Evolutionary conservation across 176 grass and related monocot genomes (phyloP).

Genomic region (Raddia guianensis): DNA sequence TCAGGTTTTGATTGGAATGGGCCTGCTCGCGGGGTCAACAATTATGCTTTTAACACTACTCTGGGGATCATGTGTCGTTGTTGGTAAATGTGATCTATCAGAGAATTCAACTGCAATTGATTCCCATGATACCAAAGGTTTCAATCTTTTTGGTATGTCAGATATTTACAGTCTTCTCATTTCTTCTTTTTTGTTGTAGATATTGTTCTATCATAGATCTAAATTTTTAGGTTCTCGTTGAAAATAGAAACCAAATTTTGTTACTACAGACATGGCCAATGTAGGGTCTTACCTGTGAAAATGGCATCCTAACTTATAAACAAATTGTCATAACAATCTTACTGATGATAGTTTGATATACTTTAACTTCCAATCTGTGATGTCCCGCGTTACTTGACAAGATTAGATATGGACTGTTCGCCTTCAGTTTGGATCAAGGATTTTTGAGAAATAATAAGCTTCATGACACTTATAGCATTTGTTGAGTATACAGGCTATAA

Average conservation of each 20-base stretch:
- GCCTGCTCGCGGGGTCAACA: slow-evolving; percentile 86
- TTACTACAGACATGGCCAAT: not conserved
- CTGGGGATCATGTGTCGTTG: slow-evolving; percentile 90
- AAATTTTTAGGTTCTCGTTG: not conserved
- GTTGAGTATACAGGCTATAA: not conserved
- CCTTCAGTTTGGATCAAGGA: not conserved
- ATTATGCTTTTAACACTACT: slow-evolving; percentile 87
- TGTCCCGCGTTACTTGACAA: not conserved
- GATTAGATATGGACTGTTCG: not conserved
- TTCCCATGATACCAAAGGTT: slow-evolving; percentile 62
- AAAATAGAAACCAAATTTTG: not conserved
- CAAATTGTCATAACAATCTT: slow-evolving; percentile 1
- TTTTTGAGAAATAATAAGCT: not conserved
- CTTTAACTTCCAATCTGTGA: not conserved
- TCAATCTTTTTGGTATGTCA: slow-evolving; percentile 68
- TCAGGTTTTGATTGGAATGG: slow-evolving; percentile 96
- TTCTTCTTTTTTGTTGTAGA: not conserved
- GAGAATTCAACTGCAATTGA: slow-evolving; percentile 68
- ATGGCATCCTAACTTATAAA: not conserved
- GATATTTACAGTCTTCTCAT: not conserved
- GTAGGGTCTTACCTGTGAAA: not conserved
- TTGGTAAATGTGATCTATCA: slow-evolving; percentile 74
- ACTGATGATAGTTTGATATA: not conserved
- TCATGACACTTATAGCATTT: not conserved
- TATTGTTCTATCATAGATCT: not conserved